phyloP scores from a whole-genome alignment of 345 rosid species.

The Eucalyptus microcorys region DNA sequence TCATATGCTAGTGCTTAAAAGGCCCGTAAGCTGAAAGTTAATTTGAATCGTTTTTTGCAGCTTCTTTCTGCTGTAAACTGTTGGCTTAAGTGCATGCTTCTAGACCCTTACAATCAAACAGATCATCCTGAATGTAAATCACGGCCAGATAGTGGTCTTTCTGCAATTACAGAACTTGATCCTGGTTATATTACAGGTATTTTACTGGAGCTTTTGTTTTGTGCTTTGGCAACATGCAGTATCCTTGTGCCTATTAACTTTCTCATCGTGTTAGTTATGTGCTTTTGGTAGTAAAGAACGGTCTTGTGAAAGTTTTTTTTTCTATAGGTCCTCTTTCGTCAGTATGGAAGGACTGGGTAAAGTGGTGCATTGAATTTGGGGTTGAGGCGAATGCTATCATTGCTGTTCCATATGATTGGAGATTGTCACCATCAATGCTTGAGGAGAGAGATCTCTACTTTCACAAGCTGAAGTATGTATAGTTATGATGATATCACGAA shows the following conservation, averaged over 20 bases:
- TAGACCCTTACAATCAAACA: constrained; percentile 92
- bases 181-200: constrained; percentile 93
- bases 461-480: constrained; percentile 87
- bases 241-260: not conserved
- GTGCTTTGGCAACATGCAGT: not conserved
- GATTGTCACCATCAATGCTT: constrained; percentile 84
- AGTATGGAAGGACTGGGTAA: constrained; percentile 98
- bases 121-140: constrained; percentile 98
- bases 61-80: constrained; percentile 96
- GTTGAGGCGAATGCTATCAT: constrained; percentile 88
- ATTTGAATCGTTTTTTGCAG: constrained; percentile 19
- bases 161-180: constrained; percentile 95
- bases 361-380: constrained; percentile 98
- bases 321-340: constrained; percentile 89
- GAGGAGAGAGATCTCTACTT: constrained; percentile 98
- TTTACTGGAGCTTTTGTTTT: not conserved
- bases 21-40: not conserved
- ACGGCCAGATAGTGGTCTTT: constrained; percentile 91
- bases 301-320: not conserved
- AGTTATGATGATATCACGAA: not conserved
- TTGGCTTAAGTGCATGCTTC: constrained; percentile 92
- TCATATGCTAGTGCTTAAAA: not conserved
- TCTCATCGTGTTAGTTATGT: not conserved
- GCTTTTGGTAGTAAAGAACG: not conserved
- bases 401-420: constrained; percentile 98